Conservation (phyloP, 2,329 filamentous ascomycete species). For the Fusarium brevicatenulatum region DNA sequence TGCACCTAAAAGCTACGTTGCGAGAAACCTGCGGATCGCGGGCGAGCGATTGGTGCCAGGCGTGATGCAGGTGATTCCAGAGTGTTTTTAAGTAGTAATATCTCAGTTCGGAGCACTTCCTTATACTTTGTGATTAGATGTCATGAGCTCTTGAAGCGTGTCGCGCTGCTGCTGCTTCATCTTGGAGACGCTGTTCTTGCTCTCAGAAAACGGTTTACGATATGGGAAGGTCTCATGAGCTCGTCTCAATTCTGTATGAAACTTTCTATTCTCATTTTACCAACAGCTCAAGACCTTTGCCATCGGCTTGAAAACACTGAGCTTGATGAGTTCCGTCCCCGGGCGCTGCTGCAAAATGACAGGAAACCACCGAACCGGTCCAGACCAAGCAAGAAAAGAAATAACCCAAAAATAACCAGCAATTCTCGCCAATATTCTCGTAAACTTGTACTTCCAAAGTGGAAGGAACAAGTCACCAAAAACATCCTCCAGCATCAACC, state of each 20-base stretch:
- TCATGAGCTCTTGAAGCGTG: not conserved
- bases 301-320: constrained; percentile 25
- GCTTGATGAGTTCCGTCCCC: constrained; percentile 25
- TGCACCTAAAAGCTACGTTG: not conserved
- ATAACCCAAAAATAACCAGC: constrained; percentile 36
- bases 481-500: constrained; percentile 30
- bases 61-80: not conserved
- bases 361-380: constrained; percentile 35
- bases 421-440: not conserved
- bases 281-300: not conserved
- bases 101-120: accelerated
- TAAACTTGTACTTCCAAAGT: constrained; percentile 16
- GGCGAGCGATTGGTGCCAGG: accelerated
- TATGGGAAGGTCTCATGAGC: not conserved
- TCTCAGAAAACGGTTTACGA: not conserved
- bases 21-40: accelerated
- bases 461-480: constrained; percentile 25
- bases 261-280: not conserved
- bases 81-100: accelerated
- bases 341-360: constrained; percentile 26
- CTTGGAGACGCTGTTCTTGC: accelerated
- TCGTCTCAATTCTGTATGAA: not conserved
- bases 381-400: constrained; percentile 35
- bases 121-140: accelerated
- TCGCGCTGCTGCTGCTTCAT: not conserved